Conservation (phyloP, 2,329 filamentous ascomycete species). For the Hypoxylon sp. region DNA sequence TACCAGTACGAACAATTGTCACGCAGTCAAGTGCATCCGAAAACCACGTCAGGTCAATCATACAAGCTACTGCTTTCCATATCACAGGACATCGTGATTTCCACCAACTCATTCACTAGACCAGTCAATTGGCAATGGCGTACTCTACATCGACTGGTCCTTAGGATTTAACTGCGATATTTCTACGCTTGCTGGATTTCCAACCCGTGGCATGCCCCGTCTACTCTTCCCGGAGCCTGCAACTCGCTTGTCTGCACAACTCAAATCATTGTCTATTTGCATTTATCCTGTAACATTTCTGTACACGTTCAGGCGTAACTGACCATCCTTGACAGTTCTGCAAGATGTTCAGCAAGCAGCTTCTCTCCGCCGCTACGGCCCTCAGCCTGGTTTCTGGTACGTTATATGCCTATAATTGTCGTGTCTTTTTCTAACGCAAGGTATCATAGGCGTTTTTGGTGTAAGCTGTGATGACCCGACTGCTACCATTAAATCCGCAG, state of each 20-base stretch:
- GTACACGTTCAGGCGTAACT: conserved; percentile 23
- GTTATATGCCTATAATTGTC: conserved; percentile 35
- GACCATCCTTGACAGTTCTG: conserved; percentile 48
- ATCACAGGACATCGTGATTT: conserved; percentile 1
- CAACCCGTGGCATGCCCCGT: not conserved
- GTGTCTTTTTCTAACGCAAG: conserved; percentile 37
- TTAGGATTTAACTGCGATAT: not conserved
- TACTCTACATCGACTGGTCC: no score
- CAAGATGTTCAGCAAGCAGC: conserved; percentile 64
- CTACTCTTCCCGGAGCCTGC: conserved; percentile 10
- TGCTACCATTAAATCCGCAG: conserved; percentile 73
- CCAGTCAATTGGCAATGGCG: not conserved
- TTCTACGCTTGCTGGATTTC: not conserved
- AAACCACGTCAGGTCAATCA: not conserved
- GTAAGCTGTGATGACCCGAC: conserved; percentile 57
- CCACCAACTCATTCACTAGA: not conserved
- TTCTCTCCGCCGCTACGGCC: conserved; percentile 63
- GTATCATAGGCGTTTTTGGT: conserved; percentile 48
- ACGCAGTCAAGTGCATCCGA: not conserved
- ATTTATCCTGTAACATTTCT: not conserved
- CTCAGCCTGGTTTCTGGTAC: conserved; percentile 62
- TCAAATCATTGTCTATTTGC: conserved; percentile 6
- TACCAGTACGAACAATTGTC: conserved; percentile 3
- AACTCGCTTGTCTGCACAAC: not conserved
- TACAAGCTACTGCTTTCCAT: conserved; percentile 2